Conservation (phyloP, 2,329 filamentous ascomycete species). For the Ceratocystiopsis sp. region DNA sequence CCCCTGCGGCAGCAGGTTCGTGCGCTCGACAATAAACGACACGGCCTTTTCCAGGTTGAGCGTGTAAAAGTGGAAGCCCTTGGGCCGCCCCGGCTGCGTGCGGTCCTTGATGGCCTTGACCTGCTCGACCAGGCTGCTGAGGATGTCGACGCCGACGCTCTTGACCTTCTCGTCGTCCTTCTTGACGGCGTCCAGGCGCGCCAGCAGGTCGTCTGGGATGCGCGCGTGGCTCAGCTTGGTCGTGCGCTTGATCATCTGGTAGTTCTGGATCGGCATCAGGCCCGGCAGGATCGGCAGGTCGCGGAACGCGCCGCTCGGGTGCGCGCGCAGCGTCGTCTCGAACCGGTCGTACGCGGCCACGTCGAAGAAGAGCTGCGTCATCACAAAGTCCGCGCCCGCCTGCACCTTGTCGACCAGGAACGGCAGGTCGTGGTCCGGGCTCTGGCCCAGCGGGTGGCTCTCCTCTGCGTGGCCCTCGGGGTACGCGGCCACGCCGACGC, state of each 20-base stretch:
- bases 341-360: slow-evolving; percentile 66
- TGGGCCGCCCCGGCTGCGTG: slow-evolving; percentile 32
- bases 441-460: slow-evolving; percentile 56
- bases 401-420: slow-evolving; percentile 79
- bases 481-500: slow-evolving; percentile 84
- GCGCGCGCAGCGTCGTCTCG: slow-evolving; percentile 57
- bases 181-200: slow-evolving; percentile 54
- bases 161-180: slow-evolving; percentile 72
- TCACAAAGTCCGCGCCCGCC: slow-evolving; percentile 91
- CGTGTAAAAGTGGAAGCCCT: slow-evolving; percentile 94
- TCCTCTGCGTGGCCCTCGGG: slow-evolving; percentile 92
- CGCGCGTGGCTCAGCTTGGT: slow-evolving; percentile 87
- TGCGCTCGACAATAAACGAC: slow-evolving; percentile 76
- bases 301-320: slow-evolving; percentile 74
- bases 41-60: slow-evolving; percentile 93
- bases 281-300: slow-evolving; percentile 82
- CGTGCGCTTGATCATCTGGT: slow-evolving; percentile 84
- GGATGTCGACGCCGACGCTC: slow-evolving; percentile 60
- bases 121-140: slow-evolving; percentile 68
- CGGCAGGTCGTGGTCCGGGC: slow-evolving; percentile 64
- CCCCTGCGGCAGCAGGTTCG: slow-evolving; percentile 55
- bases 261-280: slow-evolving; percentile 94
- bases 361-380: slow-evolving; percentile 97
- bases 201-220: slow-evolving; percentile 54
- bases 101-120: slow-evolving; percentile 47